Conservation (phyloP, 192 early-diverging fungal genomes). For the Globomyces pollinis-pini region DNA sequence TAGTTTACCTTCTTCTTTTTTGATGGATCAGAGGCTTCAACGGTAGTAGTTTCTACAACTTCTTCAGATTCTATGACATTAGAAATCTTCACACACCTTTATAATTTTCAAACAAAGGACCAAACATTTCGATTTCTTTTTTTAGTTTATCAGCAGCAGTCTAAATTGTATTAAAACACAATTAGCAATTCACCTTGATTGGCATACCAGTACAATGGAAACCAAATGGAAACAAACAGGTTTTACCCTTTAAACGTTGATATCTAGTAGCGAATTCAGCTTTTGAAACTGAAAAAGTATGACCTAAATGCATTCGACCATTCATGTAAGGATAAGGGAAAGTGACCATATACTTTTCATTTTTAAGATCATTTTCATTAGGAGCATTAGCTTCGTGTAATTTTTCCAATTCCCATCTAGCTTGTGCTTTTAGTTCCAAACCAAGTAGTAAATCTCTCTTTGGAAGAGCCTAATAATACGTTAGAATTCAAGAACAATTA, state of each 20-base stretch:
- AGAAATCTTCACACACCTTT: too few relatives aligned
- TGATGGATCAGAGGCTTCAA: neutral
- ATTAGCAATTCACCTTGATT: too few relatives aligned
- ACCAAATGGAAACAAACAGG: slow-evolving; percentile 86
- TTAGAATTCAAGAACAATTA: too few relatives aligned
- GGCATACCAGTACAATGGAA: slow-evolving; percentile 99
- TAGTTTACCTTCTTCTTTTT: slow-evolving; percentile 9
- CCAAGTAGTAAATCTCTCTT: slow-evolving; percentile 60
- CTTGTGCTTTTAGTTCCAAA: slow-evolving; percentile 69
- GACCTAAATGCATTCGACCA: slow-evolving; percentile 86
- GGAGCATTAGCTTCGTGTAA: slow-evolving; percentile 87
- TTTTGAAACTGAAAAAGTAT: slow-evolving; percentile 94
- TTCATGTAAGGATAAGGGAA: slow-evolving; percentile 98
- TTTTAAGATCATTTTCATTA: slow-evolving; percentile 38
- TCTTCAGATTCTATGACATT: slow-evolving; percentile 15
- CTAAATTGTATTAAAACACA: slow-evolving; percentile 32
- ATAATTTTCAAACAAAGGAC: slow-evolving; percentile 57
- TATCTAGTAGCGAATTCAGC: slow-evolving; percentile 93
- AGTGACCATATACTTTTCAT: slow-evolving; percentile 90
- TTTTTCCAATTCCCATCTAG: slow-evolving; percentile 66
- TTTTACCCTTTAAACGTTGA: slow-evolving; percentile 87
- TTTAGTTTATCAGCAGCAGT: slow-evolving; percentile 82
- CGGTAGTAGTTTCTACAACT: slow-evolving; percentile 16
- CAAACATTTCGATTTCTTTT: slow-evolving; percentile 78
- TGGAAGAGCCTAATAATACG: neutral